These are phyloP conservation scores for Citrus cavaleriei DNA, from an alignment of 345 rosid genomes.

Conservation along the genomic window DNA sequence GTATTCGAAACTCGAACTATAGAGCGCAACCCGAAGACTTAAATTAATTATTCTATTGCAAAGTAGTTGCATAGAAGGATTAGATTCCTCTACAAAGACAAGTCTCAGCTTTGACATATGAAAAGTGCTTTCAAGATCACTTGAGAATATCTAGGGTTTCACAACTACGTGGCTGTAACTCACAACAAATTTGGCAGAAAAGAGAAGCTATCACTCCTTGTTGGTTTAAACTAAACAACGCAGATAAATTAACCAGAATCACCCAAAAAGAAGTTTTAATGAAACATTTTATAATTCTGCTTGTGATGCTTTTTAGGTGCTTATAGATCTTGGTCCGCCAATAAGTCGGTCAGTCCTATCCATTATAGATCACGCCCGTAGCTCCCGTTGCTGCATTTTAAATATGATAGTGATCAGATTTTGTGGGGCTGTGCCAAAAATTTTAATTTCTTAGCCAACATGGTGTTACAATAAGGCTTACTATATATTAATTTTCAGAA, in stretches of 20 bases:
- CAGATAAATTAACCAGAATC: neutral
- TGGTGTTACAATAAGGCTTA: neutral
- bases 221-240: constrained; percentile 14
- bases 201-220: neutral
- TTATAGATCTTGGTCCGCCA: neutral
- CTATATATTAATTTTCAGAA: neutral
- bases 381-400: neutral
- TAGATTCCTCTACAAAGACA: constrained; percentile 7
- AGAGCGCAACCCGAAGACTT: neutral
- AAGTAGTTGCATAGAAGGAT: neutral
- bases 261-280: constrained; percentile 4
- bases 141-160: constrained; percentile 15
- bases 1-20: too few relatives aligned
- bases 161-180: constrained; percentile 8
- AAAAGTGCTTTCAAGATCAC: neutral
- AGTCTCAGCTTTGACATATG: neutral
- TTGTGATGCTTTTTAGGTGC: constrained; percentile 16
- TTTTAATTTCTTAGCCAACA: neutral
- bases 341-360: neutral
- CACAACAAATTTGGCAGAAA: neutral
- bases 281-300: neutral
- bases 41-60: neutral
- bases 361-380: neutral
- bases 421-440: neutral
- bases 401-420: too few relatives aligned